These are phyloP conservation scores for Oldenlandia corymbosa DNA, from an alignment of 257 asterid species.

Conservation along the genomic window DNA sequence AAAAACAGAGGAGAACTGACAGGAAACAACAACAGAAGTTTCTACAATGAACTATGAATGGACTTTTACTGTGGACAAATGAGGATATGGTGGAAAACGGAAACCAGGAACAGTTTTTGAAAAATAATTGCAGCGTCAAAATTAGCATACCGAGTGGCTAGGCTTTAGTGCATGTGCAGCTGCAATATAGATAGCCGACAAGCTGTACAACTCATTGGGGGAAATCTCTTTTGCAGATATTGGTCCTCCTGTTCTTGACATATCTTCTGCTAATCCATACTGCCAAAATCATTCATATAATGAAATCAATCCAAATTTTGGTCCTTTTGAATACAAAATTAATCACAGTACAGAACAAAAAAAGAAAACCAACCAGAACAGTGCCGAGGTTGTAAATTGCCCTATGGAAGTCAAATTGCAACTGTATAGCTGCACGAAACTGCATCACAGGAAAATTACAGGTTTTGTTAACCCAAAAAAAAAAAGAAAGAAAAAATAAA, in stretches of 20 bases:
- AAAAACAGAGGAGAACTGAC: background rate
- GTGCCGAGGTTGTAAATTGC: slow-evolving; percentile 99
- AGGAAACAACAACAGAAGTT: background rate
- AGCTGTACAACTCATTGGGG: slow-evolving; percentile 92
- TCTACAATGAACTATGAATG: no score
- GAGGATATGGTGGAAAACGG: background rate
- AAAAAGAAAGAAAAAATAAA: no score
- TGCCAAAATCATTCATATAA: slow-evolving; percentile 33
- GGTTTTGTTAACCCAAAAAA: no score
- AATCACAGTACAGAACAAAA: background rate
- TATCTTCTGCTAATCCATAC: slow-evolving; percentile 98
- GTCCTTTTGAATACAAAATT: background rate
- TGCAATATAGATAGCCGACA: slow-evolving; percentile 91
- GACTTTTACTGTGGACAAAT: background rate
- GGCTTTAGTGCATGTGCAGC: slow-evolving; percentile 99
- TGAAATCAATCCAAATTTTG: slow-evolving; percentile 15
- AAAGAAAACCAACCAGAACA: slow-evolving; percentile 70
- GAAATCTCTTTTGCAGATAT: slow-evolving; percentile 59
- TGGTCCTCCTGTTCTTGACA: slow-evolving; percentile 87
- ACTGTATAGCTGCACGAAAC: slow-evolving; percentile 95
- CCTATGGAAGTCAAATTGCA: slow-evolving; percentile 98
- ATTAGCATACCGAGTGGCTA: slow-evolving; percentile 63
- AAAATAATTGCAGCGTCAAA: background rate
- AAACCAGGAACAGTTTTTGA: background rate
- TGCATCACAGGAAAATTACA: slow-evolving; percentile 32